A percentile compares a stretch with the other conserved stretches of the same genome.
Evolutionary conservation across 2,329 filamentous ascomycete species (phyloP).

Genomic region (Fusarium phyllophilum): DNA sequence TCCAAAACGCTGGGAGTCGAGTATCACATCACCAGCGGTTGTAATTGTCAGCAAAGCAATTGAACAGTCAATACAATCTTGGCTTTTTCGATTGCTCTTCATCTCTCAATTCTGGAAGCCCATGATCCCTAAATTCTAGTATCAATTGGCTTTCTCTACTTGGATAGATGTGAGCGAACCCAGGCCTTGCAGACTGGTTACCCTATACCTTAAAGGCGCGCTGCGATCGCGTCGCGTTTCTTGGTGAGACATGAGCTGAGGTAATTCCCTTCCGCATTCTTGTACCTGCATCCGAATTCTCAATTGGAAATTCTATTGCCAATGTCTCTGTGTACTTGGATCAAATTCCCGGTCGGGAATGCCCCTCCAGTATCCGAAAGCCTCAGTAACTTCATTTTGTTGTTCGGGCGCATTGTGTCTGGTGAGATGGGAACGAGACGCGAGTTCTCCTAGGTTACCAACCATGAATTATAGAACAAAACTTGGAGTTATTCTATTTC

Average conservation of each 20-base stretch:
- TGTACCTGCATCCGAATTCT: background rate
- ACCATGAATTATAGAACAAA: accelerated
- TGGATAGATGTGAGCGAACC: too few relatives aligned
- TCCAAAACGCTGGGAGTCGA: background rate
- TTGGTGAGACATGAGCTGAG: background rate
- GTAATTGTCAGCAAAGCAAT: background rate
- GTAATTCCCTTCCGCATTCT: background rate
- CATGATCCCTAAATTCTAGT: too few relatives aligned
- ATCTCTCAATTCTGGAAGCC: too few relatives aligned
- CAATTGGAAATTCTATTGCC: accelerated
- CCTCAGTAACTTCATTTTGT: background rate
- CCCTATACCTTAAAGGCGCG: background rate
- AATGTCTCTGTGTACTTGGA: accelerated
- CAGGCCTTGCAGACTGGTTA: accelerated
- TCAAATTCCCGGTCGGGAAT: background rate
- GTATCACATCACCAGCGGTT: background rate
- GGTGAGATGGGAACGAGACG: background rate
- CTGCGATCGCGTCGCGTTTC: background rate
- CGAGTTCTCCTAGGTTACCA: background rate
- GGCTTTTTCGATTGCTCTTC: too few relatives aligned
- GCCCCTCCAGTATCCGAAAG: background rate
- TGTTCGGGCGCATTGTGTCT: background rate
- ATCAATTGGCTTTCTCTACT: accelerated
- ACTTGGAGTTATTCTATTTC: accelerated
- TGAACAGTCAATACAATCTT: accelerated